Base-by-base conservation (phyloP, 192 early-diverging fungal species). In the Diversispora eburnea region DNA sequence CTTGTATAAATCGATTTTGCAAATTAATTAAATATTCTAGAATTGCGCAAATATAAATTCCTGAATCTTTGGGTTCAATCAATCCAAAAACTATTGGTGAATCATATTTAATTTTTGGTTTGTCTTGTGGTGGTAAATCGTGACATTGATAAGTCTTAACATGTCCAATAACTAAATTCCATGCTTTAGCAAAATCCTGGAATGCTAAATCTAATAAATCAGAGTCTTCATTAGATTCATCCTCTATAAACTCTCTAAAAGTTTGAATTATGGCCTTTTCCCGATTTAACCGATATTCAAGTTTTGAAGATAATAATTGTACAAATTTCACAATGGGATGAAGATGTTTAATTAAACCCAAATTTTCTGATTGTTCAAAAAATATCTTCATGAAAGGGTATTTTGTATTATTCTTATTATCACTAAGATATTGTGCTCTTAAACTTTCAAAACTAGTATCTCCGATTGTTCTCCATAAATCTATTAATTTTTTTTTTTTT, bases 91-190 rank as follows among this genome's bases (percentile, higher is more conserved):
- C 8, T 19, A 75, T 12, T 12, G 65, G 68, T 2, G 25, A n/a
- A 25, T 60, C 19, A 20, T 15, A 15, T 45, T 17, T 15, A 10
- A 75, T 75, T 3, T 5, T 5, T 13, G 74, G 66, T 46, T 51
- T 70, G 0, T 20, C 9, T 10, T 33, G n/a, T n/a, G 55, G n/a
- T n/a, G 55, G 55, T n/a, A 75, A 41, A 4, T 70, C 74, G 46
- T 70, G 66, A 57, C 74, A 75, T 39, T 70, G 74, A 70, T 72
- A 75, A 58, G 33, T 33, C 6, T 71, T 60, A 10, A 75, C 57
- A 8, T 43, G 13, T 12, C 13, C 25, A 5, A 55, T 70, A 39
- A 75, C 41, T 3, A 54, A 20, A 57, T 75, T 68, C 73, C 73
- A 75, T 20, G 66, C 64, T 33, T 70, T 7, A 10, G 20, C n/a